These are phyloP conservation scores for Heteromeles arbutifolia DNA, from an alignment of 306 rosid genomes.

Conservation along the genomic window DNA sequence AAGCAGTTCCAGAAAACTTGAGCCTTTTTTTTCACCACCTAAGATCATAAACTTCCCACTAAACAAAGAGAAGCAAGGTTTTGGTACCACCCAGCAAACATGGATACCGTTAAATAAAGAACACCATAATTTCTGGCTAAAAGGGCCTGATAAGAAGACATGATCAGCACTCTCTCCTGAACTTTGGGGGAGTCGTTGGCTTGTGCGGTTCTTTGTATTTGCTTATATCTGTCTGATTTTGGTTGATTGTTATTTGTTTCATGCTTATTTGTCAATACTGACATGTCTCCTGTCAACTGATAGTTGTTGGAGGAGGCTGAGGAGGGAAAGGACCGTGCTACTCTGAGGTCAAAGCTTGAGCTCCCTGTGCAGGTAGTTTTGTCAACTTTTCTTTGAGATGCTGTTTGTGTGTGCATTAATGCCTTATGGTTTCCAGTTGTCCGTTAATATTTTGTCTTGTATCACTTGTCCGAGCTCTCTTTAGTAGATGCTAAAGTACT, in stretches of 20 bases:
- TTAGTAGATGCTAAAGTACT: background rate
- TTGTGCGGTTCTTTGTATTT: background rate
- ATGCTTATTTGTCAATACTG: constrained; percentile 14
- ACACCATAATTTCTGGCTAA: background rate
- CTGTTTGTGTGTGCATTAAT: background rate
- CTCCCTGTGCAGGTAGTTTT: constrained; percentile 93
- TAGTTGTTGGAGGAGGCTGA: constrained; percentile 95
- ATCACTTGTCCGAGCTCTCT: background rate
- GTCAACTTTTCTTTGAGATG: constrained; percentile 13
- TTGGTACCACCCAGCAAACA: background rate
- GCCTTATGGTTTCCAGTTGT: constrained; percentile 9
- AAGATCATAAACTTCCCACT: background rate
- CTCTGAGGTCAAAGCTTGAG: constrained; percentile 94
- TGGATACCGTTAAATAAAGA: background rate
- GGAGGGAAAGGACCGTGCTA: constrained; percentile 88
- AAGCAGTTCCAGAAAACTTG: background rate
- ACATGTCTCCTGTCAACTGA: constrained; percentile 12
- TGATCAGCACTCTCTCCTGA: background rate
- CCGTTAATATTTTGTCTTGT: constrained; percentile 1
- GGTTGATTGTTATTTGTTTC: background rate
- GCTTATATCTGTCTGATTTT: background rate
- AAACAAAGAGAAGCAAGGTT: background rate
- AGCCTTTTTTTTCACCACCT: background rate
- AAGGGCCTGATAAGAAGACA: background rate
- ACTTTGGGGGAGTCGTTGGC: background rate